Base-by-base conservation (phyloP, 169 alveolate genomes). In the Cryptosporidium parvum region DNA sequence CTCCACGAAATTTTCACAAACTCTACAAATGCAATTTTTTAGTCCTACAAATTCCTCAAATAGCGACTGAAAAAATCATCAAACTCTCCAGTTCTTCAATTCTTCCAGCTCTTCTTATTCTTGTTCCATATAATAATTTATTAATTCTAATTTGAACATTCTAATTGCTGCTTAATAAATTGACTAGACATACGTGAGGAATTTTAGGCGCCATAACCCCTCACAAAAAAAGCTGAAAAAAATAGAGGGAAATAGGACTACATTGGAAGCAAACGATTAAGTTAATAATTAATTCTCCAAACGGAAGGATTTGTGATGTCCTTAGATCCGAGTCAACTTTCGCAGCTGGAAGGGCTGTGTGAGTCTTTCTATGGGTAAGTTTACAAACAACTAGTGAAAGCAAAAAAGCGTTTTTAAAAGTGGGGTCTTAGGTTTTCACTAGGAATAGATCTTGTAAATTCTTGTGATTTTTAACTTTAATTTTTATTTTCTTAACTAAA, bases 341-440 rank as follows among this genome's bases (percentile, higher is more conserved):
- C 94, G 65, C 97, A 94, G 93, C 94, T 94, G 48, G 96, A 94
- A 85, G 95, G 94, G 93, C 95, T 94, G 56, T 94, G 97, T 84
- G 96, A 94, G 92, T 94, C 97, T 70, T 91, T 94, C 86, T 94
- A 94, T 73, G 92, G 94, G 96, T 80, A 80, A 80, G 89, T 80
- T 26, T 42, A 23, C 12, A 2, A 0, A 31, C 8, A 8, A 45
- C n/a, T 37, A 9, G 29, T n/a, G 67, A 8, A 52, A 35, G 72
- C 23, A n/a, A 26, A 31, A 7, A 37, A 31, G 26, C 0, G 53
- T 52, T 14, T 9, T 33, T 21, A 29, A 65, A 33, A 18, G 8
- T 61, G 70, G 42, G 72, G 51, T 51, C 52, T 33, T 8, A 9
- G 72, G 42, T 4, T n/a, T 37, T 56, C 35, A 5, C 67, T 29